Conservation (phyloP, 2,329 filamentous ascomycete genomes). For the Aspergillus sp. region DNA sequence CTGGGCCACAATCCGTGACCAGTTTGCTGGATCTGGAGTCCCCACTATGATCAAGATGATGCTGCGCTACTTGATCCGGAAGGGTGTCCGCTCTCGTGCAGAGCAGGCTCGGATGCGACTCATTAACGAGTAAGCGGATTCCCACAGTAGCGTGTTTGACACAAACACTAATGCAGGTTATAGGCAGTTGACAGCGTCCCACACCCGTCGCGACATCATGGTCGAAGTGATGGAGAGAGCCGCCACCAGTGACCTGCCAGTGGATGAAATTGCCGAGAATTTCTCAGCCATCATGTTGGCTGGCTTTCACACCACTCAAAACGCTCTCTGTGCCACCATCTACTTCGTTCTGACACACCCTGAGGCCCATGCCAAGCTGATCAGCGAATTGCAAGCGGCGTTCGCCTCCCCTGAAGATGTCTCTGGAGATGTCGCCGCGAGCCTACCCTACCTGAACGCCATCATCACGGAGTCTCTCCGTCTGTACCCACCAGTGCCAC, state of each 20-base stretch:
- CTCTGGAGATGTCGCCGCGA: constrained; percentile 18
- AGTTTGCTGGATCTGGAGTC: constrained; percentile 29
- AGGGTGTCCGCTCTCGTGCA: constrained; percentile 23
- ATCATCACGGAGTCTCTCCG: constrained; percentile 35
- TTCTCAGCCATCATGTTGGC: constrained; percentile 33
- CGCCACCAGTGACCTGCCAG: constrained; percentile 16
- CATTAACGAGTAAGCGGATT: constrained; percentile 24
- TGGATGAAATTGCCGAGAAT: constrained; percentile 29
- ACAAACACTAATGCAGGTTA: neutral
- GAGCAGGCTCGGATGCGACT: constrained; percentile 29
- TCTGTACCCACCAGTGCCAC: constrained; percentile 33
- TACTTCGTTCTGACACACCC: constrained; percentile 31
- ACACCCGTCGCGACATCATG: constrained; percentile 29
- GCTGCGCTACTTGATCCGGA: constrained; percentile 26
- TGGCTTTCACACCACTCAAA: constrained; percentile 30
- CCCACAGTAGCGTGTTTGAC: neutral
- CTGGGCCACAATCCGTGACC: constrained; percentile 29
- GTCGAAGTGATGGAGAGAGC: constrained; percentile 29
- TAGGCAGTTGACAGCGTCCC: constrained; percentile 24
- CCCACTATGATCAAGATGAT: constrained; percentile 30
- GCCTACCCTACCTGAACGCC: constrained; percentile 32
- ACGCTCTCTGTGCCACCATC: constrained; percentile 28
- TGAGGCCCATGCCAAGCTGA: constrained; percentile 20
- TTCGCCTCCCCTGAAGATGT: constrained; percentile 24
- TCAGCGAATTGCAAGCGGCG: constrained; percentile 19